These are phyloP conservation scores for Fusarium liriodendri DNA, from an alignment of 2,329 filamentous ascomycete genomes.

Conservation along the genomic window DNA sequence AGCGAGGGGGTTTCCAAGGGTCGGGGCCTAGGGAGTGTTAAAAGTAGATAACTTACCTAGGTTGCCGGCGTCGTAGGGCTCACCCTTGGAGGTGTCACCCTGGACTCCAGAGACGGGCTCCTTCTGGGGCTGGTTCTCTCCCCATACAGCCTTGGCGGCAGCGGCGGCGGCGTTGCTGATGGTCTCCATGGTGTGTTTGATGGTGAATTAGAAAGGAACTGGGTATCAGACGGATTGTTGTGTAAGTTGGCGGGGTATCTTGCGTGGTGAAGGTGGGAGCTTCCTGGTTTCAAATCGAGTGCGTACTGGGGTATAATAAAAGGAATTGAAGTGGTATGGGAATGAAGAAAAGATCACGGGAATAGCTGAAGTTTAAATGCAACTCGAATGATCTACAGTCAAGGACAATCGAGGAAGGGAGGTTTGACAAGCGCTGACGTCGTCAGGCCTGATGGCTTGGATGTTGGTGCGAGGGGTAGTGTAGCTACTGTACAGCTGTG, in stretches of 20 bases:
- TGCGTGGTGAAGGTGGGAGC: neutral
- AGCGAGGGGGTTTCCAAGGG: neutral
- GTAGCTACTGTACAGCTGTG: neutral
- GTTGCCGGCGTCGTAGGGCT: conserved; percentile 86
- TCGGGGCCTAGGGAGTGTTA: neutral
- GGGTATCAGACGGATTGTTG: neutral
- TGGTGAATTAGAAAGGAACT: neutral
- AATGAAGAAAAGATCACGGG: conserved; percentile 1
- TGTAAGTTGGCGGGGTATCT: conserved; percentile 19
- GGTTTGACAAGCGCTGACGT: conserved; percentile 29
- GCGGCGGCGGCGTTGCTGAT: conserved; percentile 65
- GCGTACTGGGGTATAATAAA: conserved; percentile 16
- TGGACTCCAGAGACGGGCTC: conserved; percentile 80
- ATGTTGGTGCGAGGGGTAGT: conserved; percentile 5
- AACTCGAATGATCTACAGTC: conserved; percentile 15
- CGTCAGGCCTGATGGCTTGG: conserved; percentile 12
- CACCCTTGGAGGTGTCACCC: conserved; percentile 73
- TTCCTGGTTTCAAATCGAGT: neutral
- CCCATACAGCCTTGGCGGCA: conserved; percentile 57
- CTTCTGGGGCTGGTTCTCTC: conserved; percentile 52
- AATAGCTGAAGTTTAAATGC: conserved; percentile 32
- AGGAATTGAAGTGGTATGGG: neutral
- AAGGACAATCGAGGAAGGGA: conserved; percentile 1
- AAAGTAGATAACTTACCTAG: conserved; percentile 55
- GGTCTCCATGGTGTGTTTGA: conserved; percentile 67